Conservation (phyloP, 805 yeast genomes). For the Wickerhamiella alocasiicola region DNA sequence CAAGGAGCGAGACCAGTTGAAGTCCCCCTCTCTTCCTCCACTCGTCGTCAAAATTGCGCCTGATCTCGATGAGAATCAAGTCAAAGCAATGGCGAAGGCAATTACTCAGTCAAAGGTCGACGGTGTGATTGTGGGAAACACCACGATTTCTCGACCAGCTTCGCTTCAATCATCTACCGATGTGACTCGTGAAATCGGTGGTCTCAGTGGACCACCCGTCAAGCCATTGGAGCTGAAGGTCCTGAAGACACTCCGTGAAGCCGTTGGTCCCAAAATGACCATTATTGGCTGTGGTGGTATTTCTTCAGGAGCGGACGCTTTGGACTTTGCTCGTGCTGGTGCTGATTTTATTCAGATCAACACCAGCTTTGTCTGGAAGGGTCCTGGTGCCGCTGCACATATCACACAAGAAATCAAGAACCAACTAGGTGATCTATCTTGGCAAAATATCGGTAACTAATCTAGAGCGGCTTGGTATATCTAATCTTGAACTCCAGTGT, state of each 20-base stretch:
- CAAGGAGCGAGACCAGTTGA: conserved; percentile 46
- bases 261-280: conserved; percentile 63
- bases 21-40: conserved; percentile 50
- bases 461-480: too few species aligned
- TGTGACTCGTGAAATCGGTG: conserved; percentile 57
- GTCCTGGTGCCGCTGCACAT: conserved; percentile 67
- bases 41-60: conserved; percentile 88
- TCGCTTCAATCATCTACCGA: conserved; percentile 38
- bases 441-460: conserved; percentile 32
- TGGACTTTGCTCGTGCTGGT: conserved; percentile 87
- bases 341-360: conserved; percentile 80
- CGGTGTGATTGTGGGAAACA: conserved; percentile 86
- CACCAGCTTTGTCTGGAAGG: conserved; percentile 84
- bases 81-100: conserved; percentile 68
- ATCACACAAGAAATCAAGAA: conserved; percentile 46
- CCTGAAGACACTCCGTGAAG: conserved; percentile 54
- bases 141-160: conserved; percentile 76
- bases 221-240: conserved; percentile 69
- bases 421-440: conserved; percentile 68
- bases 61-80: conserved; percentile 70
- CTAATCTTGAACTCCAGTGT: too few species aligned
- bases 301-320: conserved; percentile 71
- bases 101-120: conserved; percentile 69
- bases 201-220: conserved; percentile 84
- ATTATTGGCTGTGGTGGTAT: conserved; percentile 94